Evolutionary conservation across 768 basidiomycete species (phyloP).

Genomic region (Chlorophyllum brunneum): DNA sequence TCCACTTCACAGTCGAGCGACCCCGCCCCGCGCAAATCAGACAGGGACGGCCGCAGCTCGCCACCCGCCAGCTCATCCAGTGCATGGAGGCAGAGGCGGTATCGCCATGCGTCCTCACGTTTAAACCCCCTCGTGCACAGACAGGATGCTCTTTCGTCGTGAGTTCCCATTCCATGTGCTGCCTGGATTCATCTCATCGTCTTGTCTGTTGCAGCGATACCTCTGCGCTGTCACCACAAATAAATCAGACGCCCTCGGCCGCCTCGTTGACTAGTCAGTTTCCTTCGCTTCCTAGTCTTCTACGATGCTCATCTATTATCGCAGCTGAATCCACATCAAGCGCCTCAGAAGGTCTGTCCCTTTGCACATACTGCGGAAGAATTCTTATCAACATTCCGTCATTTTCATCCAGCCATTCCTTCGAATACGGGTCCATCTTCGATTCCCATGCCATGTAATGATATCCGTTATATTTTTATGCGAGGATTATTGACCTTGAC

Average conservation of each 20-base stretch:
- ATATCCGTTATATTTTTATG: background rate
- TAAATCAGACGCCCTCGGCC: background rate
- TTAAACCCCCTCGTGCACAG: background rate
- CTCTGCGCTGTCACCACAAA: background rate
- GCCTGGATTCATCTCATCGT: background rate
- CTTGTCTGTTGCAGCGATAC: background rate
- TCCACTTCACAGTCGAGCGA: background rate
- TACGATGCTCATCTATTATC: background rate
- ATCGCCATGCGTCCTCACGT: background rate
- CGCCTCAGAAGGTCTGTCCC: background rate
- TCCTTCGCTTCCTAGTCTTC: background rate
- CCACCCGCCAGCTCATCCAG: background rate
- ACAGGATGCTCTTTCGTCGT: constrained; percentile 1
- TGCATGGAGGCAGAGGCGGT: background rate
- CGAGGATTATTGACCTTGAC: background rate
- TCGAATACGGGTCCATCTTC: background rate
- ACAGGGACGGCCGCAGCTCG: background rate
- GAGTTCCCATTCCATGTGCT: background rate
- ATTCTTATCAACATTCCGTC: too few relatives aligned
- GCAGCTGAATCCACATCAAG: background rate
- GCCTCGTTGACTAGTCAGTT: background rate
- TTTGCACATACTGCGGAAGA: background rate
- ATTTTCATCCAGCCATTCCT: background rate
- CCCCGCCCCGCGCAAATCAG: background rate
- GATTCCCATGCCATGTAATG: background rate